Conservation (phyloP, 1,139 yeast genomes). For the Debaryomyces subglobosus region DNA sequence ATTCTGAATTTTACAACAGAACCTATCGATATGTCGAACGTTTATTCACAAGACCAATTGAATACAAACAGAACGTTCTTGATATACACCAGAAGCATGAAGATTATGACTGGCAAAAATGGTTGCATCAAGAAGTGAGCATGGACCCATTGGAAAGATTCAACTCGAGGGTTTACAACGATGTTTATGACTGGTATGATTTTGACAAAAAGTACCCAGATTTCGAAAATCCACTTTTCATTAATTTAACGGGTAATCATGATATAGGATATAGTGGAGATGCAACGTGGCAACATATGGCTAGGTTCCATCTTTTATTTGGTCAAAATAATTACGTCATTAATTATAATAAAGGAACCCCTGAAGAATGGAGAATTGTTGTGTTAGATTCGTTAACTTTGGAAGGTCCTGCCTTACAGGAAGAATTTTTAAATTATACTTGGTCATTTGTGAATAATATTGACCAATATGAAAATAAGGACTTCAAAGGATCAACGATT, state of each 20-base stretch:
- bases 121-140: conserved; percentile 42
- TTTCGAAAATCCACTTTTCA: conserved; percentile 55
- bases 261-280: conserved; percentile 97
- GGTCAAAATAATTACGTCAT: conserved; percentile 86
- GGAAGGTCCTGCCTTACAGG: conserved; percentile 89
- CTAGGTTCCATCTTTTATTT: conserved; percentile 70
- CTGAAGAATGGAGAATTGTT: conserved; percentile 79
- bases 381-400: conserved; percentile 80
- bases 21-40: conserved; percentile 71
- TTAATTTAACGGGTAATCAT: conserved; percentile 91
- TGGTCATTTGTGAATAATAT: conserved; percentile 71
- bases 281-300: conserved; percentile 88
- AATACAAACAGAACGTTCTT: conserved; percentile 51
- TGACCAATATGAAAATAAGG: conserved; percentile 44
- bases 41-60: conserved; percentile 57
- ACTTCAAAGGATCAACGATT: conserved; percentile 76
- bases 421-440: conserved; percentile 65
- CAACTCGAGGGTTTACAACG: conserved; percentile 54
- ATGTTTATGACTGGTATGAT: conserved; percentile 68
- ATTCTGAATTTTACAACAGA: conserved; percentile 80
- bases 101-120: conserved; percentile 56
- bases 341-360: conserved; percentile 62
- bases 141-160: conserved; percentile 47
- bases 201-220: conserved; percentile 36
- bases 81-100: conserved; percentile 51